phyloP scores from a whole-genome alignment of 768 basidiomycete species.

The Lyophyllum decastes region DNA sequence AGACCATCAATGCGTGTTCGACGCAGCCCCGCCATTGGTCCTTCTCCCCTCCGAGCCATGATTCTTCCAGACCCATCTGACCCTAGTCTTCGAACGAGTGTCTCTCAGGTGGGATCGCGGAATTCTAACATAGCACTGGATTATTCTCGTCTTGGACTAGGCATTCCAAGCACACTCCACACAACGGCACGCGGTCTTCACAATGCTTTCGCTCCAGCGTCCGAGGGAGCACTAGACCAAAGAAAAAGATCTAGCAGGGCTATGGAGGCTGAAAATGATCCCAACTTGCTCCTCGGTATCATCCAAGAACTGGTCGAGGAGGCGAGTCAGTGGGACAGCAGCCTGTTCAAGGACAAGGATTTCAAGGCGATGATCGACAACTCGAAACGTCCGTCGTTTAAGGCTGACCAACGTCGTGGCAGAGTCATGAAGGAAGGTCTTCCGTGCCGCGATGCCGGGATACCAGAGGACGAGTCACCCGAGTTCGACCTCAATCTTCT shows the following conservation, averaged over 20 bases:
- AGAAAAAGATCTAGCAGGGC: neutral
- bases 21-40: conserved; percentile 41
- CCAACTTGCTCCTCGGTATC: conserved; percentile 38
- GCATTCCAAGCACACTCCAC: conserved; percentile 12
- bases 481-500: conserved; percentile 24
- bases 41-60: conserved; percentile 49
- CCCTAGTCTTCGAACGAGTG: conserved; percentile 8
- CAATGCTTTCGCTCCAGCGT: neutral
- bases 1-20: conserved; percentile 26
- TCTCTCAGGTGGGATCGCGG: neutral
- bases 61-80: conserved; percentile 36
- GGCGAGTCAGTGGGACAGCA: conserved; percentile 51
- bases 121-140: conserved; percentile 1
- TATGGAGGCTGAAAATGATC: conserved; percentile 19
- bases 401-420: neutral
- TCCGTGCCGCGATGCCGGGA: neutral
- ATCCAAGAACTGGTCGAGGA: conserved; percentile 52
- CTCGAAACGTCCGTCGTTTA: conserved; percentile 20
- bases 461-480: conserved; percentile 12
- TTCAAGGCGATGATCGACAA: conserved; percentile 46
- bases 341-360: conserved; percentile 45
- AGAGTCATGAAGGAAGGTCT: neutral
- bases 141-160: conserved; percentile 20
- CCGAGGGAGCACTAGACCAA: neutral
- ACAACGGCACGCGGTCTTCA: neutral